Conservation (phyloP, 75 land plant species). For the Pinus taeda region DNA sequence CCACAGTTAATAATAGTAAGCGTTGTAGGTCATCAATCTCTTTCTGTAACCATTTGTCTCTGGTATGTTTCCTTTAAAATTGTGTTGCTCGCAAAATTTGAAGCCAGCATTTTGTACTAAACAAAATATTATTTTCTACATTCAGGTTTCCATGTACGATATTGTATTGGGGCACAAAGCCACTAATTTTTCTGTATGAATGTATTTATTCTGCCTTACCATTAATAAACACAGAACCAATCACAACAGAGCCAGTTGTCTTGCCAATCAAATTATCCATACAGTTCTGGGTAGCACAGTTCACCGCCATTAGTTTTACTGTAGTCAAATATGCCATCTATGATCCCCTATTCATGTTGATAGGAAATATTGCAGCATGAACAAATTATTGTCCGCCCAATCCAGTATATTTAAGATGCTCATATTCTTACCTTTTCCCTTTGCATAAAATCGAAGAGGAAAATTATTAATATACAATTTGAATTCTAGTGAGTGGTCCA, state of each 20-base stretch:
- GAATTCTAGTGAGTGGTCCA: no score
- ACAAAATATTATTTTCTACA: slow-evolving; percentile 92
- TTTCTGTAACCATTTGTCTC: slow-evolving; percentile 95
- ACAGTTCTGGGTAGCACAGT: no score
- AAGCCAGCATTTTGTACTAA: slow-evolving; percentile 95
- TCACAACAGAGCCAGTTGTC: slow-evolving; percentile 49
- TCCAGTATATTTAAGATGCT: no score
- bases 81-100: slow-evolving; percentile 97
- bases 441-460: no score
- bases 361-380: no score
- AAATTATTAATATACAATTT: no score
- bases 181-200: slow-evolving; percentile 84
- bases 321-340: no score
- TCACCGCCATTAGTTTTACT: no score
- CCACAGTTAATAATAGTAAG: slow-evolving; percentile 49
- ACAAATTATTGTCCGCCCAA: no score
- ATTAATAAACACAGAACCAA: slow-evolving; percentile 76
- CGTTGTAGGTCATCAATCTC: slow-evolving; percentile 80
- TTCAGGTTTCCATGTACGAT: slow-evolving; percentile 95
- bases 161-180: slow-evolving; percentile 99
- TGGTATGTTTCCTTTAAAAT: slow-evolving; percentile 73
- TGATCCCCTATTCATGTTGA: no score
- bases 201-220: slow-evolving; percentile 73
- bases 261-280: slow-evolving; percentile 94
- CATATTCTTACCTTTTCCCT: no score